Conservation (phyloP, 2,329 filamentous ascomycete genomes). For the Fusarium hainanense region DNA sequence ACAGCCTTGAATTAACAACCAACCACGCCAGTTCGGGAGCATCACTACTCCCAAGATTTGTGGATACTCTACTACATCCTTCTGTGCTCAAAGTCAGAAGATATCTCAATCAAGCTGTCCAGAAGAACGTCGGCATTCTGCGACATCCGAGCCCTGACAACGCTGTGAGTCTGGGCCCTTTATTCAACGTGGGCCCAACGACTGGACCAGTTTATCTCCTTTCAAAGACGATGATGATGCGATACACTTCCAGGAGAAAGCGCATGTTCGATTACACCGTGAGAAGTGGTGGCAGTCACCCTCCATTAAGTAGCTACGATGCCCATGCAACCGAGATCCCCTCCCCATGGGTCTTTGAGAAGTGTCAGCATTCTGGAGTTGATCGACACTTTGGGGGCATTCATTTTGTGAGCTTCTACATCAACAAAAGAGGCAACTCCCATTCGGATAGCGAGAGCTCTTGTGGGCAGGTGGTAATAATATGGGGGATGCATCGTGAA, state of each 20-base stretch:
- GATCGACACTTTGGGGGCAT: slow-evolving; percentile 36
- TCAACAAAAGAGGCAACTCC: background rate
- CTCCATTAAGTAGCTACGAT: slow-evolving; percentile 31
- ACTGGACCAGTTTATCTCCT: slow-evolving; percentile 40
- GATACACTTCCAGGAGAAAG: background rate
- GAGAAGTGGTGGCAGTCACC: slow-evolving; percentile 25
- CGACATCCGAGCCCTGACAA: slow-evolving; percentile 34
- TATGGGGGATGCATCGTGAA: slow-evolving; percentile 38
- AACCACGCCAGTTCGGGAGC: background rate
- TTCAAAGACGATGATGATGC: background rate
- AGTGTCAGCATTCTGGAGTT: slow-evolving; percentile 7
- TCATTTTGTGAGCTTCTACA: slow-evolving; percentile 31
- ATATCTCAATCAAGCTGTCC: slow-evolving; percentile 12
- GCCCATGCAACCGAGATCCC: slow-evolving; percentile 24
- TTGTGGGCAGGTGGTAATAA: slow-evolving; percentile 15
- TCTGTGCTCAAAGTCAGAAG: background rate
- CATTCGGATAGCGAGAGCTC: background rate
- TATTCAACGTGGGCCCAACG: background rate
- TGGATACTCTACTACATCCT: background rate
- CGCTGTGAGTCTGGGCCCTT: slow-evolving; percentile 5
- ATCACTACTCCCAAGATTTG: background rate
- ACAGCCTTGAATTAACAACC: background rate
- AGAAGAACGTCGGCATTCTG: slow-evolving; percentile 28
- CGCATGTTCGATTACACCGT: background rate
- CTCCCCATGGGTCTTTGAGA: slow-evolving; percentile 34